Evolutionary conservation across 2,329 filamentous ascomycete genomes (phyloP).

Genomic region (Dryadomyces sulphureus): DNA sequence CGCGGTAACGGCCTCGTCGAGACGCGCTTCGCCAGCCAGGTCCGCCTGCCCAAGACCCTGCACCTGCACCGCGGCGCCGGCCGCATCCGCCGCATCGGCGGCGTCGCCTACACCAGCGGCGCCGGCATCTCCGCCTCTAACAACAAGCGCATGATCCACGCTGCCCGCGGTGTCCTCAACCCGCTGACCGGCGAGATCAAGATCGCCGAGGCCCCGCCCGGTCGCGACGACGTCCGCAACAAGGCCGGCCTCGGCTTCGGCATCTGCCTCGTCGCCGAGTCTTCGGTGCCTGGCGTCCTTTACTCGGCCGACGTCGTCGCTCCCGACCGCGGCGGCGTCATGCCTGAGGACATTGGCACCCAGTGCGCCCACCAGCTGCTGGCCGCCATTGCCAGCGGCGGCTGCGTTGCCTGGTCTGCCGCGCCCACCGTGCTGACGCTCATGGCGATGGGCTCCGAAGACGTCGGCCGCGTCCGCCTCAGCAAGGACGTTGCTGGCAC

Average conservation of each 20-base stretch:
- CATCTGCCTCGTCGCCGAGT: constrained; percentile 79
- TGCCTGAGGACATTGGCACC: constrained; percentile 83
- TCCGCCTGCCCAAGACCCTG: constrained; percentile 84
- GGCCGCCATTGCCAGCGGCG: constrained; percentile 67
- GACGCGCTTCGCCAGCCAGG: constrained; percentile 81
- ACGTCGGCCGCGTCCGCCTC: constrained; percentile 75
- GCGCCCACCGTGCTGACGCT: constrained; percentile 64
- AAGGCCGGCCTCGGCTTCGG: constrained; percentile 83
- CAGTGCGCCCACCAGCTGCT: constrained; percentile 80
- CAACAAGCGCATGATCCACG: constrained; percentile 89
- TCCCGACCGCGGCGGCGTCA: constrained; percentile 62
- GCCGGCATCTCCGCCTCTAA: constrained; percentile 64
- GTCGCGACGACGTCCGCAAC: constrained; percentile 43
- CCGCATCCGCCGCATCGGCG: constrained; percentile 73
- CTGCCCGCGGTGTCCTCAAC: constrained; percentile 76
- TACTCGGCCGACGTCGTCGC: constrained; percentile 75
- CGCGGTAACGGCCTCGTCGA: constrained; percentile 90
- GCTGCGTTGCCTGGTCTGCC: constrained; percentile 61
- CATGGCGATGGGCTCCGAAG: constrained; percentile 97
- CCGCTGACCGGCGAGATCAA: constrained; percentile 77
- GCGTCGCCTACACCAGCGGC: constrained; percentile 86
- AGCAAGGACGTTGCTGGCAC: constrained; percentile 70
- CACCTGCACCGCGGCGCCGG: constrained; percentile 73
- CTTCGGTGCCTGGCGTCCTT: constrained; percentile 62
- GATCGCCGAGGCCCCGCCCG: constrained; percentile 44